Conservation (phyloP, 2,329 filamentous ascomycete genomes). For the Thelonectria blattea region DNA sequence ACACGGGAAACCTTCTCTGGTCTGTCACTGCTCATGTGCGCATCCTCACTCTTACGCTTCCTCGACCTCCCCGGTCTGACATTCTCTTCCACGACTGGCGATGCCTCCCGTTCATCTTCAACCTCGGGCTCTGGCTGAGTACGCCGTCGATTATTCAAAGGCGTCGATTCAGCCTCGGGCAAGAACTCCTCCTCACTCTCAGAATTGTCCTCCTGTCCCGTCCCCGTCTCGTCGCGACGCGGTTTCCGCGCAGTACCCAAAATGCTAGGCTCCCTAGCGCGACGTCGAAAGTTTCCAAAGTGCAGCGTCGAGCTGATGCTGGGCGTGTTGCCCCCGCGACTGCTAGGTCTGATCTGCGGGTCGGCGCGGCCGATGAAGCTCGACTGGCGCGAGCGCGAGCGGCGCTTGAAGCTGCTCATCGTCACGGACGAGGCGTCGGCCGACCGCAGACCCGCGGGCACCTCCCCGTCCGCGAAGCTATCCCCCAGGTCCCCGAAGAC, state of each 20-base stretch:
- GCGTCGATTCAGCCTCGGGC: conserved; percentile 73
- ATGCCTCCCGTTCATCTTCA: conserved; percentile 30
- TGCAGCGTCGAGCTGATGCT: conserved; percentile 59
- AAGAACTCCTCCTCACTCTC: conserved; percentile 58
- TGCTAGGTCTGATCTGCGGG: conserved; percentile 59
- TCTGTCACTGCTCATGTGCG: conserved; percentile 45
- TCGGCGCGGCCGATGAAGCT: conserved; percentile 59
- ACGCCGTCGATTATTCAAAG: conserved; percentile 55
- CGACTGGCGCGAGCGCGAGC: conserved; percentile 55
- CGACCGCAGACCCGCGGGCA: conserved; percentile 45
- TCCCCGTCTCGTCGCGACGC: conserved; percentile 41
- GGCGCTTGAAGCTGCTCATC: conserved; percentile 53
- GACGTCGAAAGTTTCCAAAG: conserved; percentile 63
- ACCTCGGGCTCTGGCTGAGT: conserved; percentile 40
- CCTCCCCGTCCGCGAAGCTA: conserved; percentile 49
- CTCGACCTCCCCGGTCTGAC: conserved; percentile 51
- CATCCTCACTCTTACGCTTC: conserved; percentile 64
- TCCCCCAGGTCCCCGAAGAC: conserved; percentile 54
- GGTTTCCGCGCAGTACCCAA: conserved; percentile 58
- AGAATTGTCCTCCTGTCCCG: conserved; percentile 41
- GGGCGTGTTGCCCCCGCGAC: conserved; percentile 54
- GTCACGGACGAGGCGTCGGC: conserved; percentile 55
- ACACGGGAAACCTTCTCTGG: conserved; percentile 46
- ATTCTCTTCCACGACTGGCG: conserved; percentile 35
- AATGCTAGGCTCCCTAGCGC: conserved; percentile 67